Conservation (phyloP, 768 basidiomycete species). For the Dentipellis sp. region DNA sequence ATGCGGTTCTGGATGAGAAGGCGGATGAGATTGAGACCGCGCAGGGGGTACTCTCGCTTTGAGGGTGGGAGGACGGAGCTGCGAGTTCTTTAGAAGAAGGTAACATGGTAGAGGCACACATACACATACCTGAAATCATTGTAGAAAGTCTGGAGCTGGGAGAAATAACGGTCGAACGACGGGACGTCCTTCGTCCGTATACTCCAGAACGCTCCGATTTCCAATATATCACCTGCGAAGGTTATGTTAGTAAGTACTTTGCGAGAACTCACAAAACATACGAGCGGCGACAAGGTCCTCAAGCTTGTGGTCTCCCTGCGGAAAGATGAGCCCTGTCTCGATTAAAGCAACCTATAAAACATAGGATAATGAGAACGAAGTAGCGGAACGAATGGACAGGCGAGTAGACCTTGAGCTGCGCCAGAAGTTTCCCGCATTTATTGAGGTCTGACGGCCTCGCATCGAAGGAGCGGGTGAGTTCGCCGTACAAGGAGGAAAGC, state of each 20-base stretch:
- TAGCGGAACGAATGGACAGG: not conserved
- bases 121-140: slow-evolving; percentile 63
- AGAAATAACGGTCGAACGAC: slow-evolving; percentile 92
- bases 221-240: slow-evolving; percentile 78
- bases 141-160: slow-evolving; percentile 86
- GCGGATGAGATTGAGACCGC: slow-evolving; percentile 90
- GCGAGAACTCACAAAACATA: slow-evolving; percentile 1
- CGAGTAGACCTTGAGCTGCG: slow-evolving; percentile 61
- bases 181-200: slow-evolving; percentile 83
- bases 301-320: slow-evolving; percentile 51
- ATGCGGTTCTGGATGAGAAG: slow-evolving; percentile 94
- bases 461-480: slow-evolving; percentile 59
- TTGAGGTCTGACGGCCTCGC: slow-evolving; percentile 59
- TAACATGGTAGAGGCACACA: not conserved
- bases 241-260: not conserved
- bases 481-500: slow-evolving; percentile 52
- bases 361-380: not conserved
- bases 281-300: slow-evolving; percentile 45
- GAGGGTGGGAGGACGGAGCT: slow-evolving; percentile 75
- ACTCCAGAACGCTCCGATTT: slow-evolving; percentile 92
- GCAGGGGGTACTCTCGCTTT: slow-evolving; percentile 77
- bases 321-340: slow-evolving; percentile 67
- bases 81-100: not conserved
- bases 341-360: slow-evolving; percentile 59
- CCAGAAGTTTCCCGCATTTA: slow-evolving; percentile 51